Percentiles rank a stretch among this genome's conserved stretches.
phyloP scores from a whole-genome alignment of 2,329 filamentous ascomycete genomes.

The Nannizzia gypsea region DNA sequence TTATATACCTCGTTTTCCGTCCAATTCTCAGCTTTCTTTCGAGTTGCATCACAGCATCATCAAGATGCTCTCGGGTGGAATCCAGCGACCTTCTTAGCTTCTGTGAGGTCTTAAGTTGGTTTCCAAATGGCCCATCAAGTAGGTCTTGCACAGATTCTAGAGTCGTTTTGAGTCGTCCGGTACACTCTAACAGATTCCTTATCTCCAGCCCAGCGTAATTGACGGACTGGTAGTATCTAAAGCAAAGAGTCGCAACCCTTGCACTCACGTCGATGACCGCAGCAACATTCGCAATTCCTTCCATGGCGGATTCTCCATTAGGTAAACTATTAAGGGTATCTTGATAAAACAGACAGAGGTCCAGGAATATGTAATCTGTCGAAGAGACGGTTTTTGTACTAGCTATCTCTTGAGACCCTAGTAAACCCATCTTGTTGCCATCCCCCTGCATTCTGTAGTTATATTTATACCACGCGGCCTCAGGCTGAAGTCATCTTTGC shows the following conservation, averaged over 20 bases:
- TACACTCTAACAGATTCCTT: conserved; percentile 9
- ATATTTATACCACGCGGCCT: no score
- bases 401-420: no score
- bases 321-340: not conserved
- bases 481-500: no score
- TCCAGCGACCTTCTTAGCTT: not conserved
- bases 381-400: no score
- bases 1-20: conserved; percentile 1
- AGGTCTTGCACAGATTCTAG: conserved; percentile 13
- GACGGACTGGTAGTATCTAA: conserved; percentile 11
- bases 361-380: no score
- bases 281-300: not conserved
- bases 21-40: conserved; percentile 11
- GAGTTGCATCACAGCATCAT: not conserved
- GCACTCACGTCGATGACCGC: not conserved
- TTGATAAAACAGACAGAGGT: no score
- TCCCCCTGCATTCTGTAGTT: no score
- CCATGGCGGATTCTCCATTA: not conserved
- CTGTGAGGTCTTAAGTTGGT: not conserved
- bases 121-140: conserved; percentile 9
- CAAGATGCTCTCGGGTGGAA: not conserved
- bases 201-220: conserved; percentile 18
- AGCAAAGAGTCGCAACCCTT: not conserved
- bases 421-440: no score
- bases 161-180: conserved; percentile 9